Evolutionary conservation across 2,329 filamentous ascomycete species (phyloP), one percentile per base, ranked within the genome.

Genomic region (Macrophomina tecta): DNA sequence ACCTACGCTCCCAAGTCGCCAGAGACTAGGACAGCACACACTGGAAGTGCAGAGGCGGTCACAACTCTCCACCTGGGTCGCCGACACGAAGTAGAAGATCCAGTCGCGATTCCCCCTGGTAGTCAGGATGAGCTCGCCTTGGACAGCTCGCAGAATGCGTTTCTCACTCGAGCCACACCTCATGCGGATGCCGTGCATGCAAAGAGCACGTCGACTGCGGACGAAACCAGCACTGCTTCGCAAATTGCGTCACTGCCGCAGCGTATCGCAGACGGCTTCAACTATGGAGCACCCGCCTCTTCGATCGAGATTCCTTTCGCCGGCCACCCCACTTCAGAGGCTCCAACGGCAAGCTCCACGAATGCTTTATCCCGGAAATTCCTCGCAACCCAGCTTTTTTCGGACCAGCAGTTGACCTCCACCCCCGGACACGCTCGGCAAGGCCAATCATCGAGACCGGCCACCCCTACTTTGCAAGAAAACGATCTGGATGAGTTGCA

Each of bases 401-500:
- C 58, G 16, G 58, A 62, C 11, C 42, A 62, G 11, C 58, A 38
- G n/a, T 16, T 38, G 42, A 49, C 42, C 2, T 49, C 42, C n/a
- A 49, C 58, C 9, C 30, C 45, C 7, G 58, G n/a, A 4, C 32
- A 11, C 12, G 30, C 12, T 4, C 12, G 7, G 9, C 58, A 23
- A 38, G 5, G n/a, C 9, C 28, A 6, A 5, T 36, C 32, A 36
- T 36, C 12, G 16, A 36, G 58, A 28, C 42, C 42, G 5, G 45
- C 46, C 8, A 62, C 61, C 3, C 48, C 38, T 4, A 49, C n/a
- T 48, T 9, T 23, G 30, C 38, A 36, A 34, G 40, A 61, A 4
- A 36, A 60, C 32, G 66, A 60, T 34, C 18, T 64, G 2, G 60
- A 67, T 30, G 66, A 67, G 30, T 30, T 67, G 60, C 66, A 67